These are phyloP conservation scores for Retiboletus flavoniger DNA, from an alignment of 1,284 basidiomycete species.

Conservation along the genomic window DNA sequence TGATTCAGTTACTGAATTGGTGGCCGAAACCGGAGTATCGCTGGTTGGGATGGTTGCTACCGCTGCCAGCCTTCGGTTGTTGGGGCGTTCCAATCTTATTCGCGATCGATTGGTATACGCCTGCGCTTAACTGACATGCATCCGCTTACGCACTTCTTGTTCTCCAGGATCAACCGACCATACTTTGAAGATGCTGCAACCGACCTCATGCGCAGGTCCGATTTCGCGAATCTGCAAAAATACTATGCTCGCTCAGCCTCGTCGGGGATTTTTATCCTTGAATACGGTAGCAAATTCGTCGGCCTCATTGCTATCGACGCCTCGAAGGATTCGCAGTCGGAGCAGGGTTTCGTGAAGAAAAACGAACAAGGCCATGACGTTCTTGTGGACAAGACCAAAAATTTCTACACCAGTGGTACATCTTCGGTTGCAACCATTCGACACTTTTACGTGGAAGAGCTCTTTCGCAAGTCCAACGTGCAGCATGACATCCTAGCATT, in stretches of 20 bases:
- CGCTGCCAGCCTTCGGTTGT: constrained; percentile 65
- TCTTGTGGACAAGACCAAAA: constrained; percentile 11
- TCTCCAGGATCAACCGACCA: constrained; percentile 66
- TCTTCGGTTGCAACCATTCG: constrained; percentile 61
- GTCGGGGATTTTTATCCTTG: constrained; percentile 69
- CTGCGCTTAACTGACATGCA: background rate
- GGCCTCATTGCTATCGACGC: constrained; percentile 74
- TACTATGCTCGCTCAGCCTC: constrained; percentile 63
- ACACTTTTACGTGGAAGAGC: constrained; percentile 73
- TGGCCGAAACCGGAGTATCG: constrained; percentile 53
- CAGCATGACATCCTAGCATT: constrained; percentile 66
- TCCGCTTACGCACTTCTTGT: constrained; percentile 7
- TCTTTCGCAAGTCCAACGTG: constrained; percentile 54
- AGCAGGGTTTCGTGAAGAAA: constrained; percentile 24
- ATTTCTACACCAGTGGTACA: constrained; percentile 35
- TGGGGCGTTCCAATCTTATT: constrained; percentile 66
- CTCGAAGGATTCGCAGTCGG: constrained; percentile 39
- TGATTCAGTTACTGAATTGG: constrained; percentile 63
- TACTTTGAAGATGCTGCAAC: constrained; percentile 59
- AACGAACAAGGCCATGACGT: constrained; percentile 17
- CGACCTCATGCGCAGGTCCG: constrained; percentile 53
- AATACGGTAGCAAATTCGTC: constrained; percentile 58
- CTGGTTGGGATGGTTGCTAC: constrained; percentile 51
- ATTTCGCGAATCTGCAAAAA: constrained; percentile 51
- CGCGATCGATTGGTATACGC: constrained; percentile 62